Percentiles rank a stretch among this genome's conserved stretches.
These are phyloP conservation scores for Crithidia thermophila DNA, from an alignment of 208 protist species.

Conservation along the genomic window DNA sequence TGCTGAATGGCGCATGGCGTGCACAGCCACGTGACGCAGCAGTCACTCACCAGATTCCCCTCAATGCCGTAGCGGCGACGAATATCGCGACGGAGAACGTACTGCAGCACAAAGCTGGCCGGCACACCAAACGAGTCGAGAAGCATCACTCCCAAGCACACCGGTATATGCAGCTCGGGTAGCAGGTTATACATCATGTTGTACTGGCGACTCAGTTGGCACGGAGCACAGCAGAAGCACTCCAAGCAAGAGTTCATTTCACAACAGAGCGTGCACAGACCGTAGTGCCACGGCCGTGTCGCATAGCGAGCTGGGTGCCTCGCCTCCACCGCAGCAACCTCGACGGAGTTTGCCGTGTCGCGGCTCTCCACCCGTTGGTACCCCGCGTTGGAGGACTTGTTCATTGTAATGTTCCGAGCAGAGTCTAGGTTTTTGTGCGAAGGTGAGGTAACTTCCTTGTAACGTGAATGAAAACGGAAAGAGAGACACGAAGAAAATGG, in stretches of 20 bases:
- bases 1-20: conserved; percentile 47
- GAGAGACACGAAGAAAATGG: too few relatives aligned
- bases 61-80: conserved; percentile 35
- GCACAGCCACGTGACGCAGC: conserved; percentile 40
- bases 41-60: conserved; percentile 15
- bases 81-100: conserved; percentile 13
- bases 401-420: too few relatives aligned
- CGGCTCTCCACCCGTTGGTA: too few relatives aligned
- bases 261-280: conserved; percentile 25
- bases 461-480: too few relatives aligned
- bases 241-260: conserved; percentile 43
- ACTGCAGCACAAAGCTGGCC: conserved; percentile 12
- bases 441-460: too few relatives aligned
- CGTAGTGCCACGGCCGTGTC: conserved; percentile 36
- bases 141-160: conserved; percentile 1
- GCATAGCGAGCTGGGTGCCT: too few relatives aligned
- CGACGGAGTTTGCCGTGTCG: too few relatives aligned
- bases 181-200: conserved; percentile 43
- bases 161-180: conserved; percentile 20
- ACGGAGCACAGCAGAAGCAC: conserved; percentile 29
- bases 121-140: conserved; percentile 7
- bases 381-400: too few relatives aligned
- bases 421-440: too few relatives aligned
- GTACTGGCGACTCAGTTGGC: conserved; percentile 44
- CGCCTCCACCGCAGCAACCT: too few relatives aligned